Conservation (phyloP, 176 grass and related monocot genomes). For the Musa schizocarpa region DNA sequence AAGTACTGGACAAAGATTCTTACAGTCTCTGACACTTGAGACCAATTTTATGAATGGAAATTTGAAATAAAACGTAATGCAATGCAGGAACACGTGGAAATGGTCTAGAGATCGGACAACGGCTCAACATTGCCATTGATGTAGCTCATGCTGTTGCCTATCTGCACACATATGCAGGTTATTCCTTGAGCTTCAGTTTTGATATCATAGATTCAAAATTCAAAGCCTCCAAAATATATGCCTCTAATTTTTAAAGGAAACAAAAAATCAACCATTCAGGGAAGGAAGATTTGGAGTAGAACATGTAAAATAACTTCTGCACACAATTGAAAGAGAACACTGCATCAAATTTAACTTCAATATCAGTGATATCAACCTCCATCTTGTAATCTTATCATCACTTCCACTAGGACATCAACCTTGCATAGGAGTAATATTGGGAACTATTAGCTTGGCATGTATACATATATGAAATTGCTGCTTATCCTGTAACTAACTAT, state of each 20-base stretch:
- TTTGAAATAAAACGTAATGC: background rate
- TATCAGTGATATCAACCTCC: no score
- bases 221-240: background rate
- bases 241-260: background rate
- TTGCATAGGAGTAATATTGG: background rate
- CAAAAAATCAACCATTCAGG: no score
- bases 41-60: background rate
- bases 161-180: slow-evolving; percentile 81
- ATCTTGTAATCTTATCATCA: no score
- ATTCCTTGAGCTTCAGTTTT: background rate
- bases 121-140: slow-evolving; percentile 72
- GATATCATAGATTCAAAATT: background rate
- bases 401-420: no score
- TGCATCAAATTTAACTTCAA: no score
- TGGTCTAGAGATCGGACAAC: slow-evolving; percentile 48
- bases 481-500: no score
- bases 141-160: slow-evolving; percentile 82
- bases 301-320: background rate
- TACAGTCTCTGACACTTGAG: background rate
- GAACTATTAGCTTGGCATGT: background rate
- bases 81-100: slow-evolving; percentile 39
- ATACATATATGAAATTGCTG: background rate
- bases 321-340: background rate
- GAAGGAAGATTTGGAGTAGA: background rate
- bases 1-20: background rate